phyloP scores from a whole-genome alignment of 805 yeast genomes.

The Komagataella ulmi region DNA sequence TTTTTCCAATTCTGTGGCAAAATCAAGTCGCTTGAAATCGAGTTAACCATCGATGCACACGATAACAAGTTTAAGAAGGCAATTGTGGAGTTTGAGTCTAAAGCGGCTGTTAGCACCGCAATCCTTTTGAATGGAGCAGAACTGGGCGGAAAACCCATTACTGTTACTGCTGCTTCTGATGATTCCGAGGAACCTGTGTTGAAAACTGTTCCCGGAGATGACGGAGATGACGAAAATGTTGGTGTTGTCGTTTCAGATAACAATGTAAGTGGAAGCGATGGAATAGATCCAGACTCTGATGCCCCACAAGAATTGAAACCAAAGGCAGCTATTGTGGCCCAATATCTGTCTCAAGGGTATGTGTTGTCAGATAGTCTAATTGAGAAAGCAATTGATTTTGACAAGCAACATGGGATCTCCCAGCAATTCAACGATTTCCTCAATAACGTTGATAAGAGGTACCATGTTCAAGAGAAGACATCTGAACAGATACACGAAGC shows the following conservation, averaged over 20 bases:
- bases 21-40: conserved; percentile 20
- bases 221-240: conserved; percentile 5
- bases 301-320: conserved; percentile 70
- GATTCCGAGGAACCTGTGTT: conserved; percentile 1
- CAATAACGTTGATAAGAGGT: conserved; percentile 40
- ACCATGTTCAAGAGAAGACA: conserved; percentile 39
- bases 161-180: conserved; percentile 17
- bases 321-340: conserved; percentile 62
- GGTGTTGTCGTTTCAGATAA: background rate
- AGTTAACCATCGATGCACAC: conserved; percentile 16
- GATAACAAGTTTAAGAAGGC: conserved; percentile 16
- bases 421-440: conserved; percentile 44
- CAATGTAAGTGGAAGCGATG: conserved; percentile 1
- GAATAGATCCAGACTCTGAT: conserved; percentile 23
- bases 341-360: conserved; percentile 64
- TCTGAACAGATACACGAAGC: conserved; percentile 20
- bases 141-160: conserved; percentile 43
- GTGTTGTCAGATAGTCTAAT: conserved; percentile 48
- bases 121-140: conserved; percentile 61
- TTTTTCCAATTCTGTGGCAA: conserved; percentile 71
- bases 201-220: conserved; percentile 6
- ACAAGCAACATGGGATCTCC: conserved; percentile 50
- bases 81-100: conserved; percentile 38
- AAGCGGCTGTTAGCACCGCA: conserved; percentile 60
- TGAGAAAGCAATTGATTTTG: conserved; percentile 47